Percentiles rank a stretch among this genome's conserved stretches.
Conservation (phyloP, 1,139 yeast species). For the Hansenula lynferdii region DNA sequence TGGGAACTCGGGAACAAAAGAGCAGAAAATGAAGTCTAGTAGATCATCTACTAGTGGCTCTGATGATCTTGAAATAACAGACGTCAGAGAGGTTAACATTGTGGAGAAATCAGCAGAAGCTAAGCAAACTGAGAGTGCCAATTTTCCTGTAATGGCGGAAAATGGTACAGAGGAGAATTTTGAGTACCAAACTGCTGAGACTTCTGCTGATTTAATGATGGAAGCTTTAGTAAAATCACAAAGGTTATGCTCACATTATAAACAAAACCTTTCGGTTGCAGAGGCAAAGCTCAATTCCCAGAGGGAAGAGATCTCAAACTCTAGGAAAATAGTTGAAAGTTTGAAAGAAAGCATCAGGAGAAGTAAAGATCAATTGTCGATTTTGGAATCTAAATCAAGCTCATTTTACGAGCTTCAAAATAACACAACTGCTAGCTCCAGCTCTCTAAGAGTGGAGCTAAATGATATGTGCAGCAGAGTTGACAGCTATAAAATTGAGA, state of each 20-base stretch:
- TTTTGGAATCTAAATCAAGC: conserved; percentile 6
- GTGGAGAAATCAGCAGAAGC: background rate
- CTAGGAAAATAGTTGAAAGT: conserved; percentile 2
- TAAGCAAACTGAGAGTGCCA: background rate
- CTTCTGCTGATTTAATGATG: conserved; percentile 16
- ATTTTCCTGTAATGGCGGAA: background rate
- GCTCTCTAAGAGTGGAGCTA: conserved; percentile 10
- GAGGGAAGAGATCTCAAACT: conserved; percentile 8
- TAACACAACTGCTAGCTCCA: conserved; percentile 4
- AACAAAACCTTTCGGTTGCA: conserved; percentile 11
- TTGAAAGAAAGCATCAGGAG: conserved; percentile 8
- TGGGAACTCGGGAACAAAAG: background rate
- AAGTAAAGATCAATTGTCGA: conserved; percentile 8
- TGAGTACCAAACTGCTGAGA: conserved; percentile 4
- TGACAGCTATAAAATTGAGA: conserved; percentile 8
- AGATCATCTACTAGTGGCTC: conserved; percentile 5
- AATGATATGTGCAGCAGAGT: conserved; percentile 1
- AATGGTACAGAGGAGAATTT: background rate
- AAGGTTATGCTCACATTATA: conserved; percentile 13
- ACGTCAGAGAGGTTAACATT: conserved; percentile 12
- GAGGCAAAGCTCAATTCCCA: conserved; percentile 11
- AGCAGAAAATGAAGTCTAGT: background rate
- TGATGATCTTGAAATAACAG: conserved; percentile 20
- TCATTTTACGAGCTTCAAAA: conserved; percentile 8
- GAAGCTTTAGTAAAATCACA: conserved; percentile 22